Base-by-base conservation (phyloP, 2,329 filamentous ascomycete genomes). In the Didymella pomorum region DNA sequence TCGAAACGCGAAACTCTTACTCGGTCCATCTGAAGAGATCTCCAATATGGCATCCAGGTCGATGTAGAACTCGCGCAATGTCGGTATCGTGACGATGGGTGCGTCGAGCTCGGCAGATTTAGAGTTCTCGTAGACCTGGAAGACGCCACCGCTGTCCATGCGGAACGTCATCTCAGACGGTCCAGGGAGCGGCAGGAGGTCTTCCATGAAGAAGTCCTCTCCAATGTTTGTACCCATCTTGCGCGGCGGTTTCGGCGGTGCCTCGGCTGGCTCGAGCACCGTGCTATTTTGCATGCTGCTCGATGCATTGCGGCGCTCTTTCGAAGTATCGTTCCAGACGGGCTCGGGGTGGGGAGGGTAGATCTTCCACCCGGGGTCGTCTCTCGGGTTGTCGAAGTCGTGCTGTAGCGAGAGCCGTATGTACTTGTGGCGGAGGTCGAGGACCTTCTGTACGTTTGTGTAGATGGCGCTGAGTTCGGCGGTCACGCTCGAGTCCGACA, bases 1-100 rank as follows among this genome's bases (percentile, higher is more conserved):
- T 53, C 94, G 89, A 77, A 96, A 99, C 1, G 95, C 94, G 77
- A 98, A 98, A 71, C 93, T 97, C 79, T 99, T 99, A 77, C 89
- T 94, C 0, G 95, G 95, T 0, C 95, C 95, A 72, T 99, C 94
- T 0, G 93, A 96, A 0, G 93, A 97, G n/a, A 96, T 87, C 58
- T 89, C 88, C 51, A 96, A 83, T 57, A 98, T 89, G 21, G 88
- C 84, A 72, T 99, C 95, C 25, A 99, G 81, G 72, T 97, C 94
- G 82, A 97, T 91, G 76, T 98, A 99, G 71, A 93, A 99, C 71
- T 99, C 94, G 70, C 93, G 87, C 70, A 98, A 87, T 5, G 92
- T 96, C 0, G 95, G 95, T n/a, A 98, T 91, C 44, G 87, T 83
- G 48, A 97, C 85, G 16, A 93, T 86, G 0, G 94, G 93, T 18